These are phyloP conservation scores for Nakazawaea siamensis DNA, from an alignment of 805 yeast species.

Conservation along the genomic window DNA sequence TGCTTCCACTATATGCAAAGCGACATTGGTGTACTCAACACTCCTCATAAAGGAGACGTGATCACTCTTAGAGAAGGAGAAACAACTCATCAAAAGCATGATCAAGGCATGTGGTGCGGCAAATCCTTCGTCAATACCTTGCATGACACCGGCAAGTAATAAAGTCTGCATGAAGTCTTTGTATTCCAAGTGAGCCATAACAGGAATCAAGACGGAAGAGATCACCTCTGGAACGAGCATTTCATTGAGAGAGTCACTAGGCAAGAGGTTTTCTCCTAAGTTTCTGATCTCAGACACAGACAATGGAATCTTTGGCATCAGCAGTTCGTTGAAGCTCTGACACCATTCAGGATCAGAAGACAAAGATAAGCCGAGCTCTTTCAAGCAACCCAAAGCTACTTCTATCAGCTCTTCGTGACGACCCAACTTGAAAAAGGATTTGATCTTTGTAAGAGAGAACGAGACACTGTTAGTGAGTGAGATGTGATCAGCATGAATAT, in stretches of 20 bases:
- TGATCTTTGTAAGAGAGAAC: constrained; percentile 22
- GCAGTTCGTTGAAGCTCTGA: constrained; percentile 14
- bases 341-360: constrained; percentile 20
- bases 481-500: too few relatives aligned
- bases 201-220: constrained; percentile 27
- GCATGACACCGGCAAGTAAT: constrained; percentile 23
- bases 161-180: constrained; percentile 24
- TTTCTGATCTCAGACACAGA: constrained; percentile 29
- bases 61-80: constrained; percentile 20
- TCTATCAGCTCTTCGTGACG: constrained; percentile 24
- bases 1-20: constrained; percentile 28
- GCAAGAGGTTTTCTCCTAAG: constrained; percentile 16
- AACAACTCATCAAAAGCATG: constrained; percentile 30
- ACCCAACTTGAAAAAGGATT: constrained; percentile 26
- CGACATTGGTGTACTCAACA: constrained; percentile 31
- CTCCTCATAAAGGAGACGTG: constrained; percentile 27
- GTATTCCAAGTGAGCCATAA: constrained; percentile 21
- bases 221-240: constrained; percentile 27
- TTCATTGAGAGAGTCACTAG: constrained; percentile 18
- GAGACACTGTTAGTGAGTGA: constrained; percentile 11
- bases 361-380: constrained; percentile 26
- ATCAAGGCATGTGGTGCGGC: constrained; percentile 31
- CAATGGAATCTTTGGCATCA: constrained; percentile 26
- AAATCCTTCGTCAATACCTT: constrained; percentile 31
- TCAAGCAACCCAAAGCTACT: constrained; percentile 27